Evolutionary conservation across 495 filamentous ascomycete genomes (phyloP), one percentile per base, ranked within the genome.

Genomic region (Trichoderma virens): DNA sequence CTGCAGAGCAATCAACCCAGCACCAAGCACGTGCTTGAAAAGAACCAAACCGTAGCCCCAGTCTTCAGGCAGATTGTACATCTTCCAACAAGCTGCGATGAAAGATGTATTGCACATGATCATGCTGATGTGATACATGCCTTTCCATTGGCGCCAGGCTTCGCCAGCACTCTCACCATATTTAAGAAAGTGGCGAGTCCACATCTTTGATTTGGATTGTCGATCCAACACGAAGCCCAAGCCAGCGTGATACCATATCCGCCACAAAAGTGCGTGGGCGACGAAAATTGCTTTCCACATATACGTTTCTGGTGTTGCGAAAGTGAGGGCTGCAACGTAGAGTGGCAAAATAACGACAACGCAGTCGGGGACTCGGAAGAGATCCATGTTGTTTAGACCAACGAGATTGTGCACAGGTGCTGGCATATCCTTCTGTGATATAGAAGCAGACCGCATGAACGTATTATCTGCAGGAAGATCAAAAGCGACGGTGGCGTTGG

Each of bases 91-190:
- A 23, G 95, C 94, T 28, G 90, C 90, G 64, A 95, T 82, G 76
- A 98, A 97, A 65, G 88, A 91, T 41, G 85, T 84, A 65, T 96
- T 91, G 73, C 90, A 94, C 83, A 97, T 85, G 31, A 84, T 84
- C 82, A 93, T 90, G 73, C 91, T 93, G 38, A 97, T 77, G 70
- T 98, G 92, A 67, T 98, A 97, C 64, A 93, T 86, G 51, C 92
- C 90, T 76, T 97, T 98, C 94, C 94, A 98, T 73, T 98, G 92
- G 62, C 88, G 87, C 95, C 95, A 98, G 2, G 93, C 93, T 76
- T 97, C 94, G 59, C 89, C 87, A 0, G 85, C 85, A 32, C 83
- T 91, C 69, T 97, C 93, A 65, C 94, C 94, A 70, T 88, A 97
- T 72, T 98, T 98, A 73, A 98, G 82, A 70, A 97, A 98, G 76